These are phyloP conservation scores for Endogone sp. DNA, from an alignment of 192 early-diverging fungal genomes.

Conservation along the genomic window DNA sequence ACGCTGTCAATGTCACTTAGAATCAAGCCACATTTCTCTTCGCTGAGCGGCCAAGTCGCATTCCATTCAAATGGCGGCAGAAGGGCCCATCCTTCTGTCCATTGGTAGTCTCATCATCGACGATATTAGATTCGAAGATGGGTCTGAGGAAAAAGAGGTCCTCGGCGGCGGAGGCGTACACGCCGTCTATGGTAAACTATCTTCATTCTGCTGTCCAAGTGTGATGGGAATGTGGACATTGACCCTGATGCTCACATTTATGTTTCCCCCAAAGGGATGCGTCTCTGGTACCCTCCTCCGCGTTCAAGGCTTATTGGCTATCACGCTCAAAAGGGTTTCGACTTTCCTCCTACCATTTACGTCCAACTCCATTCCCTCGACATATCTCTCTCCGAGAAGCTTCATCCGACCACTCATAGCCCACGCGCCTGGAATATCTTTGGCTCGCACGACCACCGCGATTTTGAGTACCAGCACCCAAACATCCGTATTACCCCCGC, in stretches of 20 bases:
- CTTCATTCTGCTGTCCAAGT: not conserved
- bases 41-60: no score
- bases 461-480: slow-evolving; percentile 31
- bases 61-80: no score
- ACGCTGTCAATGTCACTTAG: no score
- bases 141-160: slow-evolving; percentile 18
- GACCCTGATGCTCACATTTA: not conserved
- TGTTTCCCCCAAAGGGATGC: slow-evolving; percentile 41
- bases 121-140: slow-evolving; percentile 28
- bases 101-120: slow-evolving; percentile 34
- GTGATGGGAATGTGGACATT: no score
- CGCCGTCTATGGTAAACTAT: slow-evolving; percentile 35
- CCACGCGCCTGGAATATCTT: slow-evolving; percentile 35
- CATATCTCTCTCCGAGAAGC: slow-evolving; percentile 16
- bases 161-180: slow-evolving; percentile 37
- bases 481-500: slow-evolving; percentile 27
- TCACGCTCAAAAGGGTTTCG: slow-evolving; percentile 29
- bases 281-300: slow-evolving; percentile 26
- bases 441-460: slow-evolving; percentile 27
- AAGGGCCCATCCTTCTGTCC: slow-evolving; percentile 12
- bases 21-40: no score
- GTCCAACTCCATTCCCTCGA: slow-evolving; percentile 14
- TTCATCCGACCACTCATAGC: slow-evolving; percentile 23
- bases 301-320: slow-evolving; percentile 28
- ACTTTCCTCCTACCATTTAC: slow-evolving; percentile 26